Evolutionary conservation across 176 grass and related monocot species (phyloP), one percentile per base, ranked within the genome.

Genomic region (Echinochloa phyllopogon): DNA sequence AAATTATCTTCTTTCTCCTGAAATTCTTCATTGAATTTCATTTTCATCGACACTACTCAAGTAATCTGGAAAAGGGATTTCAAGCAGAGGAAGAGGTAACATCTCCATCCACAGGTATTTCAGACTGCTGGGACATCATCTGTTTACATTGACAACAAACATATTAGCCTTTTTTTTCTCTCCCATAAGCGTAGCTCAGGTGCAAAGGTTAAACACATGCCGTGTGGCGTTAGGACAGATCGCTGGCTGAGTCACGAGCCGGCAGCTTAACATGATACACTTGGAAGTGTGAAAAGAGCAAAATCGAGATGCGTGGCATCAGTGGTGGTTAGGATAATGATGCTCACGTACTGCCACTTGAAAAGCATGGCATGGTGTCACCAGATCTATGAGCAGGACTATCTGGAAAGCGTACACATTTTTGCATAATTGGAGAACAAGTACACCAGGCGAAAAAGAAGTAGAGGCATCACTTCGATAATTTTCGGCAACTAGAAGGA

Each of bases 331-430:
- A 55, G 23, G 63, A 71, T 62, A 23, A 69, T 36, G 65, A 77
- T 64, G 56, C 33, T 41, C n/a, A 55, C 42, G 29, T 38, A 51
- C 2, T 59, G 67, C 44, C 33, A 20, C 67, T 63, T 43, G 67
- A 72, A 65, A 86, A 64, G 57, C 11, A 63, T 21, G 2, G n/a
- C 8, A 72, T 48, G 69, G 68, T 72, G 42, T 71, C 69, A 16
- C 43, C 67, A 17, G 24, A 63, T 33, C 29, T 1, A 33, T 63
- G 69, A 11, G 10, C 29, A 72, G 33, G 44, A 72, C 55, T 48
- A 84, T 66, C 82, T 73, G 87, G 38, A 84, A 79, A 74, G 48
- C 44, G 9, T 18, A n/a, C 66, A 24, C 6, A 5, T 11, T 11
- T 50, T 23, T 44, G 41, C 40, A 5, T 36, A 55, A 55, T 71